These are phyloP conservation scores for Mycena filopes DNA, from an alignment of 768 basidiomycete genomes.

Conservation along the genomic window DNA sequence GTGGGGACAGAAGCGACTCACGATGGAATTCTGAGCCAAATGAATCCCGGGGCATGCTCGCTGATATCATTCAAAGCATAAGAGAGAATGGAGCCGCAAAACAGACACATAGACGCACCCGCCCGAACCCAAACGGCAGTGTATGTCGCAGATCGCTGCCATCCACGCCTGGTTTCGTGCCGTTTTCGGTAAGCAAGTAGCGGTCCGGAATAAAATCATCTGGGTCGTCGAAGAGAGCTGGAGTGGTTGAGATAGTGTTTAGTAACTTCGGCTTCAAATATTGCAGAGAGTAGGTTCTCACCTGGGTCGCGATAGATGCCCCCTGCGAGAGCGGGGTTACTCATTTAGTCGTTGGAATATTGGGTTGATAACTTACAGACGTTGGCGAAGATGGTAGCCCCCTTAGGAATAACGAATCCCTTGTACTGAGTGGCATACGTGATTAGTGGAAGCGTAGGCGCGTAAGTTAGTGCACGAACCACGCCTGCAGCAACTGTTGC, in stretches of 20 bases:
- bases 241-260: neutral
- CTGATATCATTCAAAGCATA: neutral
- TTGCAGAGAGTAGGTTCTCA: neutral
- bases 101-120: neutral
- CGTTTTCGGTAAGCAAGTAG: neutral
- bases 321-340: neutral
- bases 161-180: constrained; percentile 3
- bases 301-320: neutral
- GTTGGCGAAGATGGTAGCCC: too few species aligned
- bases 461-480: neutral
- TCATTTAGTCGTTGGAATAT: neutral
- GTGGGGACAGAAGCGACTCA: neutral
- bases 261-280: too few species aligned
- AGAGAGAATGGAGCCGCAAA: too few species aligned
- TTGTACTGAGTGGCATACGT: neutral
- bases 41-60: neutral
- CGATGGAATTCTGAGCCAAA: constrained; percentile 3
- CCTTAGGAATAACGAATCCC: neutral
- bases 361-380: neutral
- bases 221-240: neutral
- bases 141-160: neutral
- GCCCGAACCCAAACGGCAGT: neutral
- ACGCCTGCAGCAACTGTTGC: neutral
- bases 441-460: neutral
- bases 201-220: constrained; percentile 4